Evolutionary conservation across 1,284 basidiomycete genomes (phyloP), one percentile per base, ranked within the genome.

Genomic region (Cutaneotrichosporon sp.): DNA sequence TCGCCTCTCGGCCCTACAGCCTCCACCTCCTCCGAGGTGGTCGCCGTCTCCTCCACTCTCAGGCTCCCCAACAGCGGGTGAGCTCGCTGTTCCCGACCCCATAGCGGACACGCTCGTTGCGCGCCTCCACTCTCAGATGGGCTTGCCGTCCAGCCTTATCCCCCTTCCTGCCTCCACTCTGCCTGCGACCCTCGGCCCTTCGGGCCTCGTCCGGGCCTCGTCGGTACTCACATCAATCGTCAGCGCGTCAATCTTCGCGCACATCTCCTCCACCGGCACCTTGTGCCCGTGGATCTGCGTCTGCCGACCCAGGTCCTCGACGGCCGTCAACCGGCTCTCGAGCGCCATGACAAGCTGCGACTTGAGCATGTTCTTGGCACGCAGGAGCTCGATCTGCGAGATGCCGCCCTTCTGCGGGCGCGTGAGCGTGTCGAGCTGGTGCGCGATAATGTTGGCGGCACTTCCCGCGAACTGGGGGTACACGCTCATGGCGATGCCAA

Each of bases 331-430:
- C 42, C 92, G 83, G 72, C 91, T 94, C 82, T 99, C 95, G 49
- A 98, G 81, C 5, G 93, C 92, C 95, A 98, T 98, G 81, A 95
- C 90, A 67, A 99, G 81, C 63, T 89, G 91, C 50, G 89, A 90
- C 81, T 95, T 95, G 64, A 99, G 86, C 83, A 98, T 95, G 76
- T 98, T 98, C 83, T 94, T 95, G 42, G 95, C 95, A 56, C 95
- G 84, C 58, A 81, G 82, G 36, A 98, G 84, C 78, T 99, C 95
- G 38, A 59, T 69, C 64, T 72, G 66, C 9, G 72, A 71, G 20
- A 80, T 72, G 8, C 77, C 78, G 13, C 75, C 74, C 56, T 68
- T 69, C 71, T 79, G 76, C 24, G 75, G 72, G 10, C 80, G 72
- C 2, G 80, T 82, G 46, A 83, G 74, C 10, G 77, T 69, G 65